A percentile compares a stretch with the other conserved stretches of the same genome.
phyloP scores from a whole-genome alignment of 345 rosid species.

The Corymbia maculata region DNA sequence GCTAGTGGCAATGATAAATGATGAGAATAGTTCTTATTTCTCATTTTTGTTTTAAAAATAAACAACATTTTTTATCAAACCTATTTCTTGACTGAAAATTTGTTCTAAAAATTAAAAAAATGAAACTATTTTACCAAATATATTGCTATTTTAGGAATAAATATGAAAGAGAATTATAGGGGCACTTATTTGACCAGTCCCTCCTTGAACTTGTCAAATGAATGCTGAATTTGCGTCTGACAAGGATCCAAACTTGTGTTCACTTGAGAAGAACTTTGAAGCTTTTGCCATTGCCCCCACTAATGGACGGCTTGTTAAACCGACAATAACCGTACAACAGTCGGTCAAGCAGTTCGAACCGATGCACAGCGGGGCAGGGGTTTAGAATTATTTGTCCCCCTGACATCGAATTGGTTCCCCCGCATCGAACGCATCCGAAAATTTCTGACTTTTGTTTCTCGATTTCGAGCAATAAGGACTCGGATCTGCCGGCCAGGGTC shows the following conservation, averaged over 20 bases:
- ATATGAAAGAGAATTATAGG: no score
- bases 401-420: background rate
- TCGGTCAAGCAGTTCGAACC: background rate
- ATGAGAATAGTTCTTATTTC: no score
- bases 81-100: no score
- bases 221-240: background rate
- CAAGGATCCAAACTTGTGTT: background rate
- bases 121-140: no score
- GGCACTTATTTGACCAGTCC: no score
- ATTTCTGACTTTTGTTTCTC: background rate
- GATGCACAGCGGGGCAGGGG: background rate
- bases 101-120: no score
- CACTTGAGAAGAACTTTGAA: background rate
- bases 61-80: no score
- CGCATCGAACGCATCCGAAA: background rate
- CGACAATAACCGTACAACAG: background rate
- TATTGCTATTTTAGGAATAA: no score
- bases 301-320: background rate
- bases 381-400: background rate
- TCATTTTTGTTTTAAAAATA: no score
- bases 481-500: background rate
- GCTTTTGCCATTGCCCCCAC: background rate
- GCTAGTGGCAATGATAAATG: no score
- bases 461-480: background rate
- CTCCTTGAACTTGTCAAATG: background rate